Evolutionary conservation across 257 asterid genomes (phyloP).

Genomic region (Verbena officinalis): DNA sequence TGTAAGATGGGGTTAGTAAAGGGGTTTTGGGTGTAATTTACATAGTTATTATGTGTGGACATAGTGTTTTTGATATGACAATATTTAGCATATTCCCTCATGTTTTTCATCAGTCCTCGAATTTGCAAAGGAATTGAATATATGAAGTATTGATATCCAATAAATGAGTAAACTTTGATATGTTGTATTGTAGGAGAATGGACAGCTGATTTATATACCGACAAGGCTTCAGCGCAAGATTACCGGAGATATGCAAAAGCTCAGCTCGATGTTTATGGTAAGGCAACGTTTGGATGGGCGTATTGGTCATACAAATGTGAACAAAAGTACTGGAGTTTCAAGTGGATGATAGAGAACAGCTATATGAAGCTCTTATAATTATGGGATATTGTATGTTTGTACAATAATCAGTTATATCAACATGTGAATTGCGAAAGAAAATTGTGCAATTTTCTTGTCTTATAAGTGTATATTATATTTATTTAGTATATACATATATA

Average conservation of each 20-base stretch:
- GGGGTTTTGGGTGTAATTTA: no score
- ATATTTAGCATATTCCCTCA: no score
- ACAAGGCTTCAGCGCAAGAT: constrained; percentile 31
- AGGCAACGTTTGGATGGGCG: constrained; percentile 58
- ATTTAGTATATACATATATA: no score
- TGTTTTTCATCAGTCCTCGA: no score
- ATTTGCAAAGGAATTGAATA: no score
- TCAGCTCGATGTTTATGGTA: constrained; percentile 49
- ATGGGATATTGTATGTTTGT: no score
- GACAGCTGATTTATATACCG: constrained; percentile 43
- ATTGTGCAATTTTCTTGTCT: background rate
- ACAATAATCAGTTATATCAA: background rate
- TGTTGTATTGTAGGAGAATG: constrained; percentile 47
- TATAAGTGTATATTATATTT: background rate
- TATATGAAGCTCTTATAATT: constrained; percentile 31
- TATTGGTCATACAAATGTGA: constrained; percentile 58
- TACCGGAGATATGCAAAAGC: constrained; percentile 46
- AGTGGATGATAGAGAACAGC: constrained; percentile 46
- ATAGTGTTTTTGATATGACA: no score
- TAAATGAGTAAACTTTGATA: background rate
- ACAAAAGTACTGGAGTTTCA: constrained; percentile 43
- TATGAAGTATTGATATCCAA: no score
- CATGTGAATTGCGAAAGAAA: background rate
- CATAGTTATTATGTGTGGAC: no score
- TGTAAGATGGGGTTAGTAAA: no score